phyloP scores from a whole-genome alignment of 495 filamentous ascomycete species.

The Penicillium ochrochloron region DNA sequence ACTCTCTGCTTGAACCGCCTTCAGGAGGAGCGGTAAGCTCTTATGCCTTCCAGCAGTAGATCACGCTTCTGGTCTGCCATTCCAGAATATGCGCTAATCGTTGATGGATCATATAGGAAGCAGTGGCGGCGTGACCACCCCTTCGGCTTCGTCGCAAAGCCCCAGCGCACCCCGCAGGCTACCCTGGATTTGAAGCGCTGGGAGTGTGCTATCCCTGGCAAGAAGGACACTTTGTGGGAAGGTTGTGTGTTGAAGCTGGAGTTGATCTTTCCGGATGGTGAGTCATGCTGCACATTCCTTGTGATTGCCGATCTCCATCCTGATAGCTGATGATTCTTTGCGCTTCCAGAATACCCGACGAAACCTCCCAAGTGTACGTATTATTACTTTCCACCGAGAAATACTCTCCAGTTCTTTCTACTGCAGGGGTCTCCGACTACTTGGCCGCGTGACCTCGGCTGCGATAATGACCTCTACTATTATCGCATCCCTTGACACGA shows the following conservation, averaged over 20 bases:
- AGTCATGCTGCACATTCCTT: slow-evolving; percentile 37
- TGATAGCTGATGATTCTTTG: slow-evolving; percentile 20
- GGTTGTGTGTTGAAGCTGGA: slow-evolving; percentile 94
- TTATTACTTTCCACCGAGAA: background rate
- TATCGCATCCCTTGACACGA: background rate
- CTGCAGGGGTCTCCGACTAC: background rate
- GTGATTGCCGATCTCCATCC: slow-evolving; percentile 16
- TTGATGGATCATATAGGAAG: slow-evolving; percentile 61
- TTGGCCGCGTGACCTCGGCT: background rate
- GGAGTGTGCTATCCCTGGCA: slow-evolving; percentile 96
- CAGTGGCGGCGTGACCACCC: slow-evolving; percentile 97
- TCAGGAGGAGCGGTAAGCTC: slow-evolving; percentile 81
- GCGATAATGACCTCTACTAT: background rate
- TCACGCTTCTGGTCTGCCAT: background rate
- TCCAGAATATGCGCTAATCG: slow-evolving; percentile 22
- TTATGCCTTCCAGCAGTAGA: slow-evolving; percentile 9
- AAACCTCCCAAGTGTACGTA: slow-evolving; percentile 96
- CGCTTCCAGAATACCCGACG: slow-evolving; percentile 85
- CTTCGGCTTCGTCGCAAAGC: slow-evolving; percentile 95
- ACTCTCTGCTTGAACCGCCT: slow-evolving; percentile 87
- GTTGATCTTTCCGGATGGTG: slow-evolving; percentile 93
- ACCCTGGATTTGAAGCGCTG: slow-evolving; percentile 91
- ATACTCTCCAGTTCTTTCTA: background rate
- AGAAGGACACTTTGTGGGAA: slow-evolving; percentile 95
- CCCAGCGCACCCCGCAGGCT: slow-evolving; percentile 75